Base-by-base conservation (phyloP, 2,329 filamentous ascomycete genomes). In the Coleophoma eucalyptorum region DNA sequence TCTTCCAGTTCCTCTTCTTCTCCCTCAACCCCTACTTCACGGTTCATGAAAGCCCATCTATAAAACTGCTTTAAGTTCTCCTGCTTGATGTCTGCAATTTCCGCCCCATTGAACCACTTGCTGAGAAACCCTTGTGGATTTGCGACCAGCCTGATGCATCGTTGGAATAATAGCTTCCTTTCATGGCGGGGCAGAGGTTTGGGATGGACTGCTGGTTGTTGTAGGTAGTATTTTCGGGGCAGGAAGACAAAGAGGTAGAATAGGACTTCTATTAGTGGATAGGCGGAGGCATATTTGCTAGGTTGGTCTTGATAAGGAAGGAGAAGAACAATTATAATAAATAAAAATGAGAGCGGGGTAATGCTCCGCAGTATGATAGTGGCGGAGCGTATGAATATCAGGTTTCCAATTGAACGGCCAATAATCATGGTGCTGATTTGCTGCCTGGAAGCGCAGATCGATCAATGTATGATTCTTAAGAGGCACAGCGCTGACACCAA, bases 51-150 rank as follows among this genome's bases (percentile, higher is more conserved):
- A 1, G 76, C 77, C 81, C 79, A 85, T 16, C 71, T 66, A 20
- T 79, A 69, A 60, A 81, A 83, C 47, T 80, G 75, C 61, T 76
- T 78, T 46, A 83, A 61, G 56, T 83, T 81, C 20, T 83, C 78
- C 6, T 74, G 66, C 48, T 74, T 72, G 35, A 84, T 76, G 43
- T 80, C 76, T 32, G 69, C 65, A 1, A 67, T 44, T 13, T 70
- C 65, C 12, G 78, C 77, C 34, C 74, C 73, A 21, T 74, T 66
- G 57, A 83, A 82, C 81, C 81, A 85, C 55, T 71, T 72, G 40
- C 58, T 65, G 18, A 84, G 52, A 53, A 78, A 84, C 12, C 62
- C 66, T 20, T 75, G 72, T 0, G 72, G 70, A 56, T 82, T 73
- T 2, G 74, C 70, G 13, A 81, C 73, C 43, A 70, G 76, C 5